A percentile compares a stretch with the other conserved stretches of the same genome.
These are phyloP conservation scores for Mycotypha africana DNA, from an alignment of 371 early-diverging fungal species.

Conservation along the genomic window DNA sequence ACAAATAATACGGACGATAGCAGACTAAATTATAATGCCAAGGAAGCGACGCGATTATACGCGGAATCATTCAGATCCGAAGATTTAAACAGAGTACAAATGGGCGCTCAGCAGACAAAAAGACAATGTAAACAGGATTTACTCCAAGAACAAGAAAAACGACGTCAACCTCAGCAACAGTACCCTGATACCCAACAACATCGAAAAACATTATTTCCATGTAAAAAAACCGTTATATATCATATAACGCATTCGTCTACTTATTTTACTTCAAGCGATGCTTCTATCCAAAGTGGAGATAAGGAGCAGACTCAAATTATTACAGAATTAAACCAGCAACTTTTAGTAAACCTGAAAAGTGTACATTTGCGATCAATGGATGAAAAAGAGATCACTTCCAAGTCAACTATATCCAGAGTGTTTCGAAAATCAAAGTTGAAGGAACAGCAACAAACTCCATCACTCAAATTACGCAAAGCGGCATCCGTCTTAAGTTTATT, in stretches of 20 bases:
- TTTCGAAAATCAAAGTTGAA: slow-evolving; percentile 20
- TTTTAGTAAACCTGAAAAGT: slow-evolving; percentile 22
- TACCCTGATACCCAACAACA: slow-evolving; percentile 19
- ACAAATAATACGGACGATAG: too few relatives aligned
- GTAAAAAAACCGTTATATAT: slow-evolving; percentile 41
- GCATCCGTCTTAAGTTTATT: too few relatives aligned
- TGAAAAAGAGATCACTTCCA: slow-evolving; percentile 10
- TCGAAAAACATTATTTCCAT: too few relatives aligned
- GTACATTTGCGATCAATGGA: slow-evolving; percentile 17
- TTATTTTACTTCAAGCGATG: slow-evolving; percentile 32
- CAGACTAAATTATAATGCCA: slow-evolving; percentile 12
- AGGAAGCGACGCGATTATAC: slow-evolving; percentile 17
- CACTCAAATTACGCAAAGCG: too few relatives aligned
- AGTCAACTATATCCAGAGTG: slow-evolving; percentile 20
- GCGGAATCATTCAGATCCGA: slow-evolving; percentile 18
- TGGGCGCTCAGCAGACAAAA: slow-evolving; percentile 17
- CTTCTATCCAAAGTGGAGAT: slow-evolving; percentile 17
- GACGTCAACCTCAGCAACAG: too few relatives aligned
- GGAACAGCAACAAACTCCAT: background rate
- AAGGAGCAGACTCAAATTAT: slow-evolving; percentile 27
- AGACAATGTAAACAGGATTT: slow-evolving; percentile 30
- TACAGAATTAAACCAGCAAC: slow-evolving; percentile 22
- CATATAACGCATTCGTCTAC: slow-evolving; percentile 39
- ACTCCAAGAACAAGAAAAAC: slow-evolving; percentile 20
- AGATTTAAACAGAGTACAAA: slow-evolving; percentile 9